phyloP scores from a whole-genome alignment of 2,329 filamentous ascomycete species.

The Balansia obtecta region DNA sequence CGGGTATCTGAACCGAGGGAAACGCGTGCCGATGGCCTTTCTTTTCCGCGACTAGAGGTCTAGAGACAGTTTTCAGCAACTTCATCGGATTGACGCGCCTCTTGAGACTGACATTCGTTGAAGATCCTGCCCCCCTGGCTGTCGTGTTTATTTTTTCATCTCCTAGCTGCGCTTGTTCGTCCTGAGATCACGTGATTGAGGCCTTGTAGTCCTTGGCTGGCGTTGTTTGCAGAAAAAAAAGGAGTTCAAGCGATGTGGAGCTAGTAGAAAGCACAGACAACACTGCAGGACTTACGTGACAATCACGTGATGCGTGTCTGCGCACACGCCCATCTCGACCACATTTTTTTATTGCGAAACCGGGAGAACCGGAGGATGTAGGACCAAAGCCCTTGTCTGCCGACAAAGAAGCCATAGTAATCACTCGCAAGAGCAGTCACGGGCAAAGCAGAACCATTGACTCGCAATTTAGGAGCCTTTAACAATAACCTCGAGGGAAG shows the following conservation, averaged over 20 bases:
- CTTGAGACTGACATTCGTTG: constrained; percentile 12
- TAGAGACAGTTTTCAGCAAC: constrained; percentile 13
- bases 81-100: constrained; percentile 17
- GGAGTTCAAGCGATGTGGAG: not conserved
- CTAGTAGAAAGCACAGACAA: not conserved
- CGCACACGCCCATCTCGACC: not conserved
- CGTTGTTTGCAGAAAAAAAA: constrained; percentile 1
- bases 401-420: not conserved
- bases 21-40: constrained; percentile 21
- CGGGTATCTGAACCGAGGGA: constrained; percentile 7
- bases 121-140: constrained; percentile 9
- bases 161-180: constrained; percentile 15
- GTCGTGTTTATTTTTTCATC: constrained; percentile 14
- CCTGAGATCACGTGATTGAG: constrained; percentile 21
- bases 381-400: not conserved
- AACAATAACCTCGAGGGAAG: too few relatives aligned
- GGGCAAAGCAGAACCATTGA: too few relatives aligned
- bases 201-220: not conserved
- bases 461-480: too few relatives aligned
- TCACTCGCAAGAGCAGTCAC: too few relatives aligned
- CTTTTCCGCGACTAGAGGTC: constrained; percentile 15
- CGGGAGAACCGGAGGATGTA: too few relatives aligned
- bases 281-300: not conserved
- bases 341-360: not conserved
- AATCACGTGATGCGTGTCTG: not conserved